Evolutionary conservation across 495 filamentous ascomycete genomes (phyloP).

Genomic region (Penicillium simplicissimum): DNA sequence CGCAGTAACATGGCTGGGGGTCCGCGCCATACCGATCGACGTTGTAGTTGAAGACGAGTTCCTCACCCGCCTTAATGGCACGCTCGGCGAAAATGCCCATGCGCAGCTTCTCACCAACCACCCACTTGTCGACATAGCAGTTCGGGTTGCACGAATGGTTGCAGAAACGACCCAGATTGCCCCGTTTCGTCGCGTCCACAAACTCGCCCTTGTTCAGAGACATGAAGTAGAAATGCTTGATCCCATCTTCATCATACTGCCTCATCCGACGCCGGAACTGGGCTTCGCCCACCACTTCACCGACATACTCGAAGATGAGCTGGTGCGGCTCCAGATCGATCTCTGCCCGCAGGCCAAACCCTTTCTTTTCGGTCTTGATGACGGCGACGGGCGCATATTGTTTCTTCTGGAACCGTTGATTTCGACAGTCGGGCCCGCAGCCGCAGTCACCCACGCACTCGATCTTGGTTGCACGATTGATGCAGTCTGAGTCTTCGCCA

Average conservation of each 20-base stretch:
- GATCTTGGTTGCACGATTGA: conserved; percentile 97
- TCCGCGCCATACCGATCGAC: conserved; percentile 97
- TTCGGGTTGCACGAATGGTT: conserved; percentile 99
- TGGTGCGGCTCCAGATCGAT: conserved; percentile 72
- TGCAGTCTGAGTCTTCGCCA: conserved; percentile 96
- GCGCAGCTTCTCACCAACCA: conserved; percentile 95
- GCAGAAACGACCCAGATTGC: conserved; percentile 95
- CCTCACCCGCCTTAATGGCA: conserved; percentile 82
- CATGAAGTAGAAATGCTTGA: conserved; percentile 99
- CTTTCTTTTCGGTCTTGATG: conserved; percentile 97
- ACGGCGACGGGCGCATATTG: conserved; percentile 91
- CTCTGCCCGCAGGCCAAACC: conserved; percentile 86
- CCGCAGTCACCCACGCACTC: conserved; percentile 86
- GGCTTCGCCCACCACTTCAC: conserved; percentile 93
- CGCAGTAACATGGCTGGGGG: conserved; percentile 95
- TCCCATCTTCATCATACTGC: conserved; percentile 91
- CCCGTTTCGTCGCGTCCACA: conserved; percentile 95
- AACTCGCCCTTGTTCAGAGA: conserved; percentile 95
- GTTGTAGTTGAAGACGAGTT: conserved; percentile 99
- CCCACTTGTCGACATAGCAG: conserved; percentile 99
- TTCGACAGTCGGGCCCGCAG: conserved; percentile 86
- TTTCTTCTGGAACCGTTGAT: conserved; percentile 90
- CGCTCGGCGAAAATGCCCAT: conserved; percentile 99
- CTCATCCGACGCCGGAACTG: conserved; percentile 85
- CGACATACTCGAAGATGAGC: conserved; percentile 98